A percentile compares a stretch with the other conserved stretches of the same genome.
Conservation (phyloP, 441 rosid genomes). For the Eruca vesicaria region DNA sequence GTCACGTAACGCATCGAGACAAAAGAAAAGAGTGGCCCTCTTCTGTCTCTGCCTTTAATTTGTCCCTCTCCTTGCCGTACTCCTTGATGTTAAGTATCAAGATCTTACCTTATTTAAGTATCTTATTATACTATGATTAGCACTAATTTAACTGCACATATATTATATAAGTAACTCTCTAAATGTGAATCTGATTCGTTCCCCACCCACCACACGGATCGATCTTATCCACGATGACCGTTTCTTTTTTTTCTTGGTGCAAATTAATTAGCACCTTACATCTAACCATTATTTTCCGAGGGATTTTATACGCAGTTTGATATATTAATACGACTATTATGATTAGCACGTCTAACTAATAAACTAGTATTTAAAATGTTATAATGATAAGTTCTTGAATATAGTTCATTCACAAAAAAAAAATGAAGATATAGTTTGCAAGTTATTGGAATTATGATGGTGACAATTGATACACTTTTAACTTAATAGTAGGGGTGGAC, state of each 20-base stretch:
- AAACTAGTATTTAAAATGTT: neutral
- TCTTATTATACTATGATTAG: neutral
- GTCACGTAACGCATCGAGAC: constrained; percentile 39
- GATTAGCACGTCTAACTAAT: neutral
- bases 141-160: neutral
- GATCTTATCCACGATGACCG: constrained; percentile 5
- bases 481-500: no score
- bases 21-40: constrained; percentile 21
- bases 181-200: constrained; percentile 21
- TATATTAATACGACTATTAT: neutral
- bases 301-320: neutral
- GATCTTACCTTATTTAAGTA: constrained; percentile 23
- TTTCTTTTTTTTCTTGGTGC: neutral
- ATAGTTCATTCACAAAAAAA: no score
- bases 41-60: constrained; percentile 1
- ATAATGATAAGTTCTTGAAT: neutral
- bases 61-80: constrained; percentile 35
- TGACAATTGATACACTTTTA: neutral
- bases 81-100: constrained; percentile 24
- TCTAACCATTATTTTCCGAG: neutral
- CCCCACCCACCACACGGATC: constrained; percentile 4
- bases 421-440: neutral
- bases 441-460: neutral
- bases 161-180: neutral
- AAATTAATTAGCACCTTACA: neutral